Evolutionary conservation across 2,329 filamentous ascomycete genomes (phyloP).

Genomic region (Capronia americana): DNA sequence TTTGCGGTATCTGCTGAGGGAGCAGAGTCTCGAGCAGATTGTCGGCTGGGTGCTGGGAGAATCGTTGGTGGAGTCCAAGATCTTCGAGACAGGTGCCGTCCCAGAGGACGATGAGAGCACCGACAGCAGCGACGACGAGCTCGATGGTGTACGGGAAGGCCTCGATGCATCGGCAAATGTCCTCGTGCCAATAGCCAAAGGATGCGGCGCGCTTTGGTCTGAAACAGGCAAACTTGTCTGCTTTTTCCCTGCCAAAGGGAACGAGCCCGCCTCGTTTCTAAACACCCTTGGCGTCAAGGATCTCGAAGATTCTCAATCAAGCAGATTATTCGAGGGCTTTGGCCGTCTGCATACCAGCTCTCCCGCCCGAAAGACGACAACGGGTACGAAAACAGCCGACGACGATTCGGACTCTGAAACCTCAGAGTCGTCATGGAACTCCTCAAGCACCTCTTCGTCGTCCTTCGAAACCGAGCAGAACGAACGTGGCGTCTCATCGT

Average conservation of each 20-base stretch:
- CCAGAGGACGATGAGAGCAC: slow-evolving; percentile 83
- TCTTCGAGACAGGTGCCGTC: slow-evolving; percentile 52
- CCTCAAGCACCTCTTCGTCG: slow-evolving; percentile 62
- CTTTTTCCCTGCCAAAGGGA: slow-evolving; percentile 62
- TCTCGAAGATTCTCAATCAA: slow-evolving; percentile 56
- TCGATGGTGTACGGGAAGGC: slow-evolving; percentile 38
- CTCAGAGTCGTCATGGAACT: slow-evolving; percentile 63
- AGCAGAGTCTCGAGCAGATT: slow-evolving; percentile 64
- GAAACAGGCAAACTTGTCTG: slow-evolving; percentile 63
- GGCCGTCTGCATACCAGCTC: slow-evolving; percentile 63
- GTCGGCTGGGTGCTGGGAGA: slow-evolving; percentile 61
- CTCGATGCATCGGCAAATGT: slow-evolving; percentile 59
- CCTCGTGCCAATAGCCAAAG: slow-evolving; percentile 68
- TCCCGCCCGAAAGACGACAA: slow-evolving; percentile 55
- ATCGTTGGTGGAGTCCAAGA: slow-evolving; percentile 60
- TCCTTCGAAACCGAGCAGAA: slow-evolving; percentile 54
- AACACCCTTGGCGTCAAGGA: slow-evolving; percentile 57
- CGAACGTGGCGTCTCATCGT: slow-evolving; percentile 56
- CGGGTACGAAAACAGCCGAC: slow-evolving; percentile 49
- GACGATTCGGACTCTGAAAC: slow-evolving; percentile 53
- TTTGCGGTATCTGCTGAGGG: slow-evolving; percentile 66
- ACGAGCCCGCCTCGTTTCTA: slow-evolving; percentile 57
- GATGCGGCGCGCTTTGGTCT: slow-evolving; percentile 64
- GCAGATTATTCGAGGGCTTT: slow-evolving; percentile 68
- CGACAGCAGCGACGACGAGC: slow-evolving; percentile 67